Conservation (phyloP, 495 filamentous ascomycete genomes). For the Aspergillus steynii region DNA sequence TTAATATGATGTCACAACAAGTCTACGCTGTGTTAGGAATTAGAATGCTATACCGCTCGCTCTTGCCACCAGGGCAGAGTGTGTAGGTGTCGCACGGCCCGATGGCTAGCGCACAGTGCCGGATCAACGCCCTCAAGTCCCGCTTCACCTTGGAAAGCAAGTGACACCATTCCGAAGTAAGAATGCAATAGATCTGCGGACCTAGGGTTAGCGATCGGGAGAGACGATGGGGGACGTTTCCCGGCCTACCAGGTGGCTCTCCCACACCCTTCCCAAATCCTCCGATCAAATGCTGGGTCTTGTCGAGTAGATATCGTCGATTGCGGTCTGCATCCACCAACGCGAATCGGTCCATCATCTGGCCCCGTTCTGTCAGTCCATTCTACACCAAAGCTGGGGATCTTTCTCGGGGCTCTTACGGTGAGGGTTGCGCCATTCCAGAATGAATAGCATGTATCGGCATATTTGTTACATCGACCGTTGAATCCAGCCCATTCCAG, state of each 20-base stretch:
- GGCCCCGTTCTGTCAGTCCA: conserved; percentile 8
- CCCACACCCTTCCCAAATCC: conserved; percentile 86
- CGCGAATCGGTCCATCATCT: conserved; percentile 65
- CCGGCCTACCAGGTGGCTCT: conserved; percentile 63
- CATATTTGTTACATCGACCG: conserved; percentile 82
- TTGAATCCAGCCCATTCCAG: conserved; percentile 71
- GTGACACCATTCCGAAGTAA: conserved; percentile 79
- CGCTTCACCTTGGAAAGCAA: conserved; percentile 66
- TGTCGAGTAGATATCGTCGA: conserved; percentile 77
- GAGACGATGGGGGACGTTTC: background rate
- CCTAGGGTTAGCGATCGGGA: conserved; percentile 7
- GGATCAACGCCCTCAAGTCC: conserved; percentile 66
- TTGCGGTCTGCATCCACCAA: conserved; percentile 62
- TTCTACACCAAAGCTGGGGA: background rate
- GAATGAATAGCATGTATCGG: conserved; percentile 93
- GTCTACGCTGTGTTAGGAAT: background rate
- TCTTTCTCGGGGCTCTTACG: conserved; percentile 35
- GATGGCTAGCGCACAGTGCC: conserved; percentile 62
- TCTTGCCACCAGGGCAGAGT: conserved; percentile 39
- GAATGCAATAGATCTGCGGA: conserved; percentile 78
- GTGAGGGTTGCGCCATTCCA: conserved; percentile 77
- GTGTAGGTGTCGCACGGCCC: conserved; percentile 43
- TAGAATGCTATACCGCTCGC: background rate
- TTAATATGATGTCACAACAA: background rate
- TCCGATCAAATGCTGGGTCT: conserved; percentile 88